Percentiles rank a stretch among this genome's conserved stretches.
Conservation (phyloP, 1,284 basidiomycete genomes). For the Tremellales sp. region DNA sequence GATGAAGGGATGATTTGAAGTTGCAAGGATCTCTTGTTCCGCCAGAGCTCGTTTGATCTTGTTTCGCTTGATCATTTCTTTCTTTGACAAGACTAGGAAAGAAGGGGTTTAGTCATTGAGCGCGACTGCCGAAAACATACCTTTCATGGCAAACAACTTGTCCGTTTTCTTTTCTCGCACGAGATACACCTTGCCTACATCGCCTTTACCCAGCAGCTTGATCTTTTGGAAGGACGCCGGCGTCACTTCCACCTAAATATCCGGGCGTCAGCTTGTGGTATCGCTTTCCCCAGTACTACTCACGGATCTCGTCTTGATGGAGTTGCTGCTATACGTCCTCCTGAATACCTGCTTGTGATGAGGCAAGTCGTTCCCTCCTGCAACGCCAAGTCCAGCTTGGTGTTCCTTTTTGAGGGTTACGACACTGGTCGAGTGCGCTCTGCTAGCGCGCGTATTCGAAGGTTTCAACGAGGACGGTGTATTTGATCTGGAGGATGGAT, state of each 20-base stretch:
- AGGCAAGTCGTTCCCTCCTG: slow-evolving; percentile 9
- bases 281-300: slow-evolving; percentile 35
- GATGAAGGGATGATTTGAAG: slow-evolving; percentile 96
- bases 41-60: slow-evolving; percentile 96
- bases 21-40: slow-evolving; percentile 94
- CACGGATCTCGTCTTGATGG: slow-evolving; percentile 88
- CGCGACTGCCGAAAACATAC: slow-evolving; percentile 49
- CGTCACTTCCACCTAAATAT: slow-evolving; percentile 73
- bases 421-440: slow-evolving; percentile 17
- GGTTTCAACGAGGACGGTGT: slow-evolving; percentile 10
- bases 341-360: slow-evolving; percentile 68
- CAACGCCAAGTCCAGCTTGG: background rate
- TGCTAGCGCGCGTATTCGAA: background rate
- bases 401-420: background rate
- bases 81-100: slow-evolving; percentile 78
- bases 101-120: background rate
- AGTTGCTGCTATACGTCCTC: slow-evolving; percentile 93
- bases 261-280: slow-evolving; percentile 1
- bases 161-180: slow-evolving; percentile 92
- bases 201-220: slow-evolving; percentile 91
- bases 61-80: slow-evolving; percentile 97
- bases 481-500: slow-evolving; percentile 6
- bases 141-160: slow-evolving; percentile 95
- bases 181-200: slow-evolving; percentile 93
- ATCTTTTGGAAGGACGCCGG: slow-evolving; percentile 90